A percentile compares a stretch with the other conserved stretches of the same genome.
Conservation (phyloP, 1,284 basidiomycete genomes). For the Melampsora larici-populina region DNA sequence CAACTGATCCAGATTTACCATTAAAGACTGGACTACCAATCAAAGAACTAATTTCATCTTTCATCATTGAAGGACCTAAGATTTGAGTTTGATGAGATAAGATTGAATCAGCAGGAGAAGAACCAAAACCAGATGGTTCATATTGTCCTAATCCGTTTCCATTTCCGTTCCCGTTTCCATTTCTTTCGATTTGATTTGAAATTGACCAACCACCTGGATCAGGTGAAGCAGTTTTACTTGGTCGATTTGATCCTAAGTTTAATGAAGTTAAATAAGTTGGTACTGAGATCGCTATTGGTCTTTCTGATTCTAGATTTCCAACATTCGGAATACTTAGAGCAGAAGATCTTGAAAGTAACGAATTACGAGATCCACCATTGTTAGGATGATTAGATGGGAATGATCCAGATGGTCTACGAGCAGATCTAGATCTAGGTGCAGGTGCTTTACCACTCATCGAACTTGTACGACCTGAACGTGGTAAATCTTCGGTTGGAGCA, state of each 20-base stretch:
- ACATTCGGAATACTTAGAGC: background rate
- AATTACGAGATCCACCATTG: background rate
- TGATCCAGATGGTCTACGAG: constrained; percentile 7
- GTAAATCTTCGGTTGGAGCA: background rate
- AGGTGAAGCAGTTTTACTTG: background rate
- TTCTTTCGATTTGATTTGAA: background rate
- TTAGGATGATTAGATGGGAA: background rate
- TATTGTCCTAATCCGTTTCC: background rate
- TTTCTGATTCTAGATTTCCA: background rate
- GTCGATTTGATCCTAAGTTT: background rate
- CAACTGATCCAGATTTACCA: constrained; percentile 6
- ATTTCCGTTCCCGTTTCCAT: no score
- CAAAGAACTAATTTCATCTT: background rate
- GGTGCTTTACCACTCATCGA: background rate
- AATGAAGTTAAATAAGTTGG: constrained; percentile 15
- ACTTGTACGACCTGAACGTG: background rate
- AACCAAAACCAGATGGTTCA: background rate
- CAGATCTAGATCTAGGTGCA: background rate
- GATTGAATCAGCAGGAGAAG: background rate
- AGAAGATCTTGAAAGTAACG: background rate
- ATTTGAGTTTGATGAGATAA: background rate
- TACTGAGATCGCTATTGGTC: background rate
- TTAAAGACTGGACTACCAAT: constrained; percentile 1
- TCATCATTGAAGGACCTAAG: background rate
- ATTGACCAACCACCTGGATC: background rate